phyloP scores from a whole-genome alignment of 2,329 filamentous ascomycete species.

The Xylariaceae sp. region DNA sequence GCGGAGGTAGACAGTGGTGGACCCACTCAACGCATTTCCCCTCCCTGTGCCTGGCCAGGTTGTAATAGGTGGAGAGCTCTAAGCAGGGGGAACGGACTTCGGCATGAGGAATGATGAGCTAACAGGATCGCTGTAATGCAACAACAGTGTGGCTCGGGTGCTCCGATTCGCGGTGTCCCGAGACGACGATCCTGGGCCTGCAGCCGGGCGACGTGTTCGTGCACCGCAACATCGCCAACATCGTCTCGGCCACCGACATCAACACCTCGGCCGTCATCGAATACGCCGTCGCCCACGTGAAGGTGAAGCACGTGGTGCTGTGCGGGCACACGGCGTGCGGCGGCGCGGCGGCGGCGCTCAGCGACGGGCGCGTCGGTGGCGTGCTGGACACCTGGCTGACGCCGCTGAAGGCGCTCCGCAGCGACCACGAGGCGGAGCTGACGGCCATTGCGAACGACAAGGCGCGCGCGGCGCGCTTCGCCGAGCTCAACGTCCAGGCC shows the following conservation, averaged over 20 bases:
- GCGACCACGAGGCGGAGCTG: conserved; percentile 57
- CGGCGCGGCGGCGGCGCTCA: conserved; percentile 63
- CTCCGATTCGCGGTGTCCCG: conserved; percentile 82
- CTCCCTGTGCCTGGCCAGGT: background rate
- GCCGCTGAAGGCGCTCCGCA: conserved; percentile 50
- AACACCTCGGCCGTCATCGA: conserved; percentile 76
- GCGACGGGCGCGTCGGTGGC: conserved; percentile 51
- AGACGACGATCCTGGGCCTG: conserved; percentile 77
- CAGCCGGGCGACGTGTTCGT: conserved; percentile 85
- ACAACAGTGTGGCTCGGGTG: conserved; percentile 80
- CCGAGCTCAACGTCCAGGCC: conserved; percentile 75
- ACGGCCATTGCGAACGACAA: conserved; percentile 55
- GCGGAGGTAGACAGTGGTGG: conserved; percentile 6
- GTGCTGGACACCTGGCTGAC: conserved; percentile 60
- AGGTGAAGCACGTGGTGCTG: conserved; percentile 71
- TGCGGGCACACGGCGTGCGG: conserved; percentile 72
- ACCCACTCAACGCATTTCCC: conserved; percentile 21
- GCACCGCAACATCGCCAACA: conserved; percentile 89
- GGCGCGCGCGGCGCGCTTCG: conserved; percentile 62
- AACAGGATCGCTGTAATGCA: conserved; percentile 9
- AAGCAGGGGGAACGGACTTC: background rate
- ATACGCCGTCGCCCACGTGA: conserved; percentile 73
- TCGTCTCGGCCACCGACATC: conserved; percentile 74
- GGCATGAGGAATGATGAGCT: conserved; percentile 4
- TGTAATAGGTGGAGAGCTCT: background rate